Conservation (phyloP, 805 yeast genomes). For the Candida coleopterorum region DNA sequence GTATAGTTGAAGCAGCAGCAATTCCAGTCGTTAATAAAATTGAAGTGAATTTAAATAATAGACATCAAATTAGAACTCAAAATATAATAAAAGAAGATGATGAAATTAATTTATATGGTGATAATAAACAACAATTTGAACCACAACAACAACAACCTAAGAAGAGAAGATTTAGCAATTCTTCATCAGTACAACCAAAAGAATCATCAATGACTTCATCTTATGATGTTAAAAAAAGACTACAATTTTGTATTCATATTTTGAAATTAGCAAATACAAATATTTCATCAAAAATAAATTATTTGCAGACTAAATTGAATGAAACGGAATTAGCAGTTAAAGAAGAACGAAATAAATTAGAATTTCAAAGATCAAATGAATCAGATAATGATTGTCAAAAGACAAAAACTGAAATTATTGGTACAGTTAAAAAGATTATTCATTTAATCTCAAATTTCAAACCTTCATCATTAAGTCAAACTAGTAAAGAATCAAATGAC, state of each 20-base stretch:
- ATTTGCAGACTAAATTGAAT: slow-evolving; percentile 48
- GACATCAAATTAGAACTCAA: slow-evolving; percentile 22
- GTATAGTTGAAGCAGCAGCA: slow-evolving; percentile 52
- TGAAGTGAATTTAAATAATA: slow-evolving; percentile 40
- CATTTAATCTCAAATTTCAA: slow-evolving; percentile 77
- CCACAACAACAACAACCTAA: not conserved
- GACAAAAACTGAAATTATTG: slow-evolving; percentile 76
- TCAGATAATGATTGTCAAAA: slow-evolving; percentile 22
- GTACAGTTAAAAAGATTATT: slow-evolving; percentile 85
- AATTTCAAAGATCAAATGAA: slow-evolving; percentile 14
- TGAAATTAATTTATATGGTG: slow-evolving; percentile 8
- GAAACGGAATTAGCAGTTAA: slow-evolving; percentile 39
- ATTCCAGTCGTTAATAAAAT: slow-evolving; percentile 48
- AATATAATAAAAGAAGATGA: slow-evolving; percentile 5
- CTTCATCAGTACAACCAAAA: slow-evolving; percentile 5
- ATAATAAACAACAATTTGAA: slow-evolving; percentile 5
- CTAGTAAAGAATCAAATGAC: not conserved
- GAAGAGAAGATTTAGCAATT: slow-evolving; percentile 20
- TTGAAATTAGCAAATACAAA: slow-evolving; percentile 77
- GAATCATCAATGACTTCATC: slow-evolving; percentile 1
- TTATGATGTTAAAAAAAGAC: slow-evolving; percentile 63
- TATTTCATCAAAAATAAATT: slow-evolving; percentile 60
- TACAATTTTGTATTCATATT: slow-evolving; percentile 75
- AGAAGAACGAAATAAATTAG: slow-evolving; percentile 18
- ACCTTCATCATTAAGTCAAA: slow-evolving; percentile 26